A percentile compares a stretch with the other conserved stretches of the same genome.
These are phyloP conservation scores for Myxozyma udenii DNA, from an alignment of 805 yeast species.

Conservation along the genomic window DNA sequence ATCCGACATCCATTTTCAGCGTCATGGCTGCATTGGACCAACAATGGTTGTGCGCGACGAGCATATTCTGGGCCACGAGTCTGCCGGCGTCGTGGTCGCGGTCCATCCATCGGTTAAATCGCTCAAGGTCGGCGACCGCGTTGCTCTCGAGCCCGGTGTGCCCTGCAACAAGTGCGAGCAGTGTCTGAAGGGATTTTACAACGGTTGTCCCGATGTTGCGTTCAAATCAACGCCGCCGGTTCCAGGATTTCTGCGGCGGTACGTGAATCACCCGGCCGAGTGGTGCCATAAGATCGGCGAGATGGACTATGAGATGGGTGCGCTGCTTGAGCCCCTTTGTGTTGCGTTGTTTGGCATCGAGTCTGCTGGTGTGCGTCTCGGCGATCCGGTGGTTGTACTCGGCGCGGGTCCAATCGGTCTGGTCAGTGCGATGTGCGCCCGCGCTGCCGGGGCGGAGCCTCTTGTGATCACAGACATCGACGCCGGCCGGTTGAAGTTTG, in stretches of 20 bases:
- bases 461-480: conserved; percentile 51
- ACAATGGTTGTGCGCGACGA: conserved; percentile 60
- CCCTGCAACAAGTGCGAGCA: conserved; percentile 46
- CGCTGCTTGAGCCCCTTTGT: conserved; percentile 53
- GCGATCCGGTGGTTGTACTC: conserved; percentile 48
- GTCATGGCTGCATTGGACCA: conserved; percentile 58
- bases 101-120: conserved; percentile 50
- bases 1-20: conserved; percentile 66
- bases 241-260: conserved; percentile 40
- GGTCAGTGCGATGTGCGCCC: conserved; percentile 47
- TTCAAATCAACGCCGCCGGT: conserved; percentile 43
- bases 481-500: conserved; percentile 46
- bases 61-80: conserved; percentile 57
- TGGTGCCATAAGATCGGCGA: conserved; percentile 40
- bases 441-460: conserved; percentile 55
- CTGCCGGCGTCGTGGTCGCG: conserved; percentile 51
- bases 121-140: conserved; percentile 50
- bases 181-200: conserved; percentile 39
- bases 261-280: conserved; percentile 40
- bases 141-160: conserved; percentile 47
- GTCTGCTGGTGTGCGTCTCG: conserved; percentile 48
- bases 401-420: conserved; percentile 65
- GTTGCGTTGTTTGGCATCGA: conserved; percentile 55
- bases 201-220: conserved; percentile 40
- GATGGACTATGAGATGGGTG: conserved; percentile 53